Conservation (phyloP, 148 eudicot species). For the Spergularia marina region DNA sequence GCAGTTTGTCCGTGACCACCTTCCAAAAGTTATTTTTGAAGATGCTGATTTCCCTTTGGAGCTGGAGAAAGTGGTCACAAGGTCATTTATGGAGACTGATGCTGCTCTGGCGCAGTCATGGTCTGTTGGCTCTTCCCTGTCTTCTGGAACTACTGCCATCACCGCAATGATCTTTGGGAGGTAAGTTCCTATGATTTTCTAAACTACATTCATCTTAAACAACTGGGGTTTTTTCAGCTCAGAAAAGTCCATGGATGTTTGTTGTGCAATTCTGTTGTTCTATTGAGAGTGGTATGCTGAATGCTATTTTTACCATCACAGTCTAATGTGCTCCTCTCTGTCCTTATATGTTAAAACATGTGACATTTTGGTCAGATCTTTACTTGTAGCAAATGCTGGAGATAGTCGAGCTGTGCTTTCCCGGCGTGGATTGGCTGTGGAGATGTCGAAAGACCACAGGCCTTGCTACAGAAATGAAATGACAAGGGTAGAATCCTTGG, state of each 20-base stretch:
- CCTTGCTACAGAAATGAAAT: conserved; percentile 69
- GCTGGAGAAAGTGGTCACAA: conserved; percentile 84
- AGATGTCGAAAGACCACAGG: conserved; percentile 86
- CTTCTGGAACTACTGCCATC: conserved; percentile 96
- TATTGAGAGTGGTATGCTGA: not conserved
- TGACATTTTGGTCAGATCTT: conserved; percentile 58
- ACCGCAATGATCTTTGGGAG: conserved; percentile 98
- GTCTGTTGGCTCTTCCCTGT: conserved; percentile 50
- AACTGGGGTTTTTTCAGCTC: not conserved
- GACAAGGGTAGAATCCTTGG: conserved; percentile 72
- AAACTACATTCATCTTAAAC: not conserved
- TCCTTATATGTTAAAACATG: conserved; percentile 24
- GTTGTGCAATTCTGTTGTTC: not conserved
- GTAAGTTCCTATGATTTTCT: conserved; percentile 32
- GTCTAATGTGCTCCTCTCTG: not conserved
- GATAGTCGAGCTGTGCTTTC: conserved; percentile 92
- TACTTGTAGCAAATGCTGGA: conserved; percentile 97
- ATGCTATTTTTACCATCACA: not conserved
- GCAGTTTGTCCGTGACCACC: conserved; percentile 83
- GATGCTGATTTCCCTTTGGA: conserved; percentile 89
- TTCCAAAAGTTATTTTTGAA: conserved; percentile 83
- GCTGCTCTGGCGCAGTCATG: conserved; percentile 78
- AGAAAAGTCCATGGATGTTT: not conserved
- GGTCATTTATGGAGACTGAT: conserved; percentile 85
- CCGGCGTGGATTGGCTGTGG: conserved; percentile 66